A percentile compares a stretch with the other conserved stretches of the same genome.
Conservation (phyloP, 2,329 filamentous ascomycete genomes). For the Juglanconis oblonga region DNA sequence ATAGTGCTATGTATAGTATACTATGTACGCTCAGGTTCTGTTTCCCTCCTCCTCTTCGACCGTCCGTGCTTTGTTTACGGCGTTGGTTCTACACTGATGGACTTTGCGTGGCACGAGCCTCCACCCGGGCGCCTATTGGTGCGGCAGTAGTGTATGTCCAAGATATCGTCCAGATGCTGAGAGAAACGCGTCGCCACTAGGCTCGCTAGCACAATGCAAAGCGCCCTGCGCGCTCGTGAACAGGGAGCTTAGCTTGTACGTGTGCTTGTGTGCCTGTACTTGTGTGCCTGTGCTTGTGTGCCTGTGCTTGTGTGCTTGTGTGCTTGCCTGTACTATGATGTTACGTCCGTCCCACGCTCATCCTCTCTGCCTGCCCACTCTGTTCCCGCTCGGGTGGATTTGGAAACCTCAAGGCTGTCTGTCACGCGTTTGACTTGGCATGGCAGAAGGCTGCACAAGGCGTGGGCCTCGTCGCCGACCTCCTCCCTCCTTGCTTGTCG, state of each 20-base stretch:
- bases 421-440: constrained; percentile 17
- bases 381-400: too few relatives aligned
- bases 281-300: too few relatives aligned
- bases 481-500: not conserved
- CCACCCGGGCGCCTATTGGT: not conserved
- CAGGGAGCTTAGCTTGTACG: too few relatives aligned
- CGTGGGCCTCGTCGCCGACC: not conserved
- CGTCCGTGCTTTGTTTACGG: not conserved
- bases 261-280: too few relatives aligned
- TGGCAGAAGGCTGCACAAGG: not conserved
- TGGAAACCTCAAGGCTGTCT: not conserved
- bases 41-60: not conserved
- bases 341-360: too few relatives aligned
- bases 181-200: not conserved
- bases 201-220: too few relatives aligned
- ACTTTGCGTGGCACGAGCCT: not conserved
- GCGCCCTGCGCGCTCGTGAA: too few relatives aligned
- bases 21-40: not conserved
- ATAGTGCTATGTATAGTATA: too few relatives aligned
- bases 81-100: not conserved
- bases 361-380: too few relatives aligned
- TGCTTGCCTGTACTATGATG: too few relatives aligned
- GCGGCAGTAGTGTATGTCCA: not conserved
- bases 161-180: not conserved
- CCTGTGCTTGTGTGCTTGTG: too few relatives aligned